Evolutionary conservation across 1,284 basidiomycete species (phyloP).

Genomic region (Cryptococcus sp.): DNA sequence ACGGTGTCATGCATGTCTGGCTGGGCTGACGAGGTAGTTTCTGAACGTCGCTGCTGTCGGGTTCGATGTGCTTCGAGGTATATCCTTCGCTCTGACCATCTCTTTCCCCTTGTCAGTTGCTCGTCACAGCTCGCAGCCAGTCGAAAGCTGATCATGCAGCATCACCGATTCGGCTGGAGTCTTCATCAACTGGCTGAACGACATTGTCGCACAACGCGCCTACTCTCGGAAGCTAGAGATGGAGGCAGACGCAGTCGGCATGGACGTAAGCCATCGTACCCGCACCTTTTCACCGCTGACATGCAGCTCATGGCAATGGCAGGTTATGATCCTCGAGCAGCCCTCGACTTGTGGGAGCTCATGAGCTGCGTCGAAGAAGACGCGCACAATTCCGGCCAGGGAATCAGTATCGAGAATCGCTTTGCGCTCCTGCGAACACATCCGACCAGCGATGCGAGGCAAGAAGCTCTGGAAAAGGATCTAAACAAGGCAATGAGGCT

Average conservation of each 20-base stretch:
- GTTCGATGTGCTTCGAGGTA: constrained; percentile 51
- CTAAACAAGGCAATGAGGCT: constrained; percentile 45
- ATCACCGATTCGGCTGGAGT: constrained; percentile 50
- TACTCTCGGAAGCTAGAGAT: constrained; percentile 52
- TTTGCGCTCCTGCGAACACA: constrained; percentile 50
- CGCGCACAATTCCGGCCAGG: constrained; percentile 33
- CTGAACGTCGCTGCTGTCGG: constrained; percentile 50
- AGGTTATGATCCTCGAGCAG: constrained; percentile 51
- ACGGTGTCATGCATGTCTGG: too few species aligned
- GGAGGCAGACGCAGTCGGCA: constrained; percentile 52
- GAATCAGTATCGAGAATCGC: constrained; percentile 32
- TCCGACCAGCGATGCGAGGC: constrained; percentile 48
- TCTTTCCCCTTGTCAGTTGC: constrained; percentile 49
- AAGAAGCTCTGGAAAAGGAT: constrained; percentile 41
- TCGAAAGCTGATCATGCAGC: constrained; percentile 18
- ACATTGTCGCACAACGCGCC: constrained; percentile 50
- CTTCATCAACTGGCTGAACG: constrained; percentile 51
- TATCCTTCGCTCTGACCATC: constrained; percentile 51
- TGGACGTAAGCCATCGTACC: constrained; percentile 38
- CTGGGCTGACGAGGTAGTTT: constrained; percentile 42
- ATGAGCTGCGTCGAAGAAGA: constrained; percentile 50
- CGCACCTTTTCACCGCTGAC: neutral
- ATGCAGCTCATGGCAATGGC: constrained; percentile 47
- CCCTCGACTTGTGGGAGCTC: constrained; percentile 50
- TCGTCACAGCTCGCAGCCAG: neutral